These are phyloP conservation scores for Mollisia scopiformis DNA, from an alignment of 2,329 filamentous ascomycete genomes.

Conservation along the genomic window DNA sequence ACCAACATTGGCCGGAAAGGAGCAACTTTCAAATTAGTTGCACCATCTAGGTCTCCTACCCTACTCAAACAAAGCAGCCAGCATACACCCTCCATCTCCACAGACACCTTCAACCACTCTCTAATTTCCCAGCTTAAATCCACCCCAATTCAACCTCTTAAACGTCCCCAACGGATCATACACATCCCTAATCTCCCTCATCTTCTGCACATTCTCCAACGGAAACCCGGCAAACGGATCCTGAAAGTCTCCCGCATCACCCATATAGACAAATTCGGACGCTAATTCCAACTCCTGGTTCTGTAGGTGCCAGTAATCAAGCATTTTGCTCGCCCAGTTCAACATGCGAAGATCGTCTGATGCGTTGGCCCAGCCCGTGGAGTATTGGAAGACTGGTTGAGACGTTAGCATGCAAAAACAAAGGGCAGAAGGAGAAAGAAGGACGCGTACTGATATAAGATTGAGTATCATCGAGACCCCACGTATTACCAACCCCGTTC, in stretches of 20 bases:
- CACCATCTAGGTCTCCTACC: no score
- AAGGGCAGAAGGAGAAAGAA: not conserved
- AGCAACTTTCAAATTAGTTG: no score
- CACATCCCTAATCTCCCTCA: conserved; percentile 28
- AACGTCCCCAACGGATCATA: conserved; percentile 34
- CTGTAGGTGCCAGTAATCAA: conserved; percentile 36
- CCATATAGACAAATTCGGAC: conserved; percentile 23
- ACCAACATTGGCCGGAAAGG: no score
- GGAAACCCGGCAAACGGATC: conserved; percentile 38
- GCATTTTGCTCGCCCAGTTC: conserved; percentile 36
- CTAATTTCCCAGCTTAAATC: conserved; percentile 29
- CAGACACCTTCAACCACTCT: no score
- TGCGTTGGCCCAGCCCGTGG: conserved; percentile 40
- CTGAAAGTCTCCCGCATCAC: conserved; percentile 25
- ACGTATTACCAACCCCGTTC: conserved; percentile 44
- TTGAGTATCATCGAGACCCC: conserved; percentile 38
- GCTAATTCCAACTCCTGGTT: conserved; percentile 30
- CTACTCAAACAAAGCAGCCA: no score
- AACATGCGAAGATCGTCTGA: conserved; percentile 42
- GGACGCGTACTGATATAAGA: conserved; percentile 36
- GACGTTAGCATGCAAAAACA: not conserved
- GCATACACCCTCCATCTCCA: no score
- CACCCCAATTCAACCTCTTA: conserved; percentile 30
- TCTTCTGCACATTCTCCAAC: conserved; percentile 34
- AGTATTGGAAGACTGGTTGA: conserved; percentile 41